Evolutionary conservation across 768 basidiomycete species (phyloP).

Genomic region (Leccinum olivaceopallidum): DNA sequence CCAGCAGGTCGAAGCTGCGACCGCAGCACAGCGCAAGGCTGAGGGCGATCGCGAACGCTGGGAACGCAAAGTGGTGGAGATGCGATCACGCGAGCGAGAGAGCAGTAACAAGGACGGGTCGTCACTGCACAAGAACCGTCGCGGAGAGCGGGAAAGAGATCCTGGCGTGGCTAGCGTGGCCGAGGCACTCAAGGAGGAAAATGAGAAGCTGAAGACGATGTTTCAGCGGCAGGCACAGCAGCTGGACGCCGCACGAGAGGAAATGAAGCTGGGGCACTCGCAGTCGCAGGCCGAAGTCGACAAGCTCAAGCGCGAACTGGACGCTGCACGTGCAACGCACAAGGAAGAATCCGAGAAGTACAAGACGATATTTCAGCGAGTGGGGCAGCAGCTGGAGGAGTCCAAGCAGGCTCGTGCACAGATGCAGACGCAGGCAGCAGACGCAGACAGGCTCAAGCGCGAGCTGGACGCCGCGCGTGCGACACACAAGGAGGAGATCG

Average conservation of each 20-base stretch:
- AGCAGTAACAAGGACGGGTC: constrained; percentile 11
- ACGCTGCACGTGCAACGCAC: constrained; percentile 1
- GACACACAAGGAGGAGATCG: constrained; percentile 15
- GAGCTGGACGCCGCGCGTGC: constrained; percentile 12
- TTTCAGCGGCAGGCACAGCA: constrained; percentile 17
- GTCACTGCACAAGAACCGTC: constrained; percentile 13
- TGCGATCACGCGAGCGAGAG: constrained; percentile 20
- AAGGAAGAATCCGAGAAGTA: constrained; percentile 25
- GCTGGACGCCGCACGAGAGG: constrained; percentile 16
- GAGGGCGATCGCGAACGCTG: constrained; percentile 22
- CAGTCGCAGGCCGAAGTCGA: constrained; percentile 16
- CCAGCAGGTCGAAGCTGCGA: constrained; percentile 16
- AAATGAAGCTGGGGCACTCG: constrained; percentile 10
- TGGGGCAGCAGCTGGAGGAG: constrained; percentile 21
- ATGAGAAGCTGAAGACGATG: constrained; percentile 24
- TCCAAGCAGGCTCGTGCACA: constrained; percentile 9
- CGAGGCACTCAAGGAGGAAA: constrained; percentile 25
- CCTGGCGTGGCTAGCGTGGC: not conserved
- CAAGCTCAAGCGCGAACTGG: constrained; percentile 15
- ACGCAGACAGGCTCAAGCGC: constrained; percentile 14
- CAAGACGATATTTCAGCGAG: constrained; percentile 20
- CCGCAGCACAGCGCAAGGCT: constrained; percentile 13
- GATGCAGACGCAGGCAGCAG: constrained; percentile 8
- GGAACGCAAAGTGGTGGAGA: constrained; percentile 23
- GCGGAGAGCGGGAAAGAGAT: constrained; percentile 21